Evolutionary conservation across 257 asterid species (phyloP).

Genomic region (Solanum commersonii): DNA sequence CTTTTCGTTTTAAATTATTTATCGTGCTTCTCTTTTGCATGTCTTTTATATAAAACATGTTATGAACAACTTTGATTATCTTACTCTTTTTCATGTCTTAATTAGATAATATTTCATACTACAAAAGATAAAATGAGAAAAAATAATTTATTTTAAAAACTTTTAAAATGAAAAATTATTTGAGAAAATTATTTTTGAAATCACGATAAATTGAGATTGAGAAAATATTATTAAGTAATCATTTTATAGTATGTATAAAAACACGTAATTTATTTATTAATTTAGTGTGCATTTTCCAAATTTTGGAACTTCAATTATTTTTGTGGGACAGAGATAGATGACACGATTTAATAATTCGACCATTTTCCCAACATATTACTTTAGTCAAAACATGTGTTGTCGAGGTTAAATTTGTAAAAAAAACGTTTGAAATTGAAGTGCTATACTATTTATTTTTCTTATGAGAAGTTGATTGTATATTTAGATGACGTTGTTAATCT

Average conservation of each 20-base stretch:
- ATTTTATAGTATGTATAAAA: not conserved
- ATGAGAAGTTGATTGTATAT: not conserved
- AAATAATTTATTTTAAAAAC: not conserved
- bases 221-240: not conserved
- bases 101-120: not conserved
- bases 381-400: not conserved
- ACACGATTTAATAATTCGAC: not conserved
- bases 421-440: not conserved
- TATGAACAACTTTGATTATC: not conserved
- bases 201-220: not conserved
- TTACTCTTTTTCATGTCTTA: not conserved
- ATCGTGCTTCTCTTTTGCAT: accelerated
- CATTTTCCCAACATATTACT: not conserved
- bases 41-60: no score
- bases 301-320: not conserved
- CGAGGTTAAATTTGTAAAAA: not conserved
- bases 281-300: not conserved
- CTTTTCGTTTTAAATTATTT: not conserved
- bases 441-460: not conserved
- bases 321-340: not conserved
- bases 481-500: no score
- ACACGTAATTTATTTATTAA: not conserved
- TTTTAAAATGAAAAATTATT: not conserved
- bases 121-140: not conserved
- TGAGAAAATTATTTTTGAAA: not conserved